Evolutionary conservation across 208 protist species (phyloP).

Genomic region (Trichomonas vaginalis): DNA sequence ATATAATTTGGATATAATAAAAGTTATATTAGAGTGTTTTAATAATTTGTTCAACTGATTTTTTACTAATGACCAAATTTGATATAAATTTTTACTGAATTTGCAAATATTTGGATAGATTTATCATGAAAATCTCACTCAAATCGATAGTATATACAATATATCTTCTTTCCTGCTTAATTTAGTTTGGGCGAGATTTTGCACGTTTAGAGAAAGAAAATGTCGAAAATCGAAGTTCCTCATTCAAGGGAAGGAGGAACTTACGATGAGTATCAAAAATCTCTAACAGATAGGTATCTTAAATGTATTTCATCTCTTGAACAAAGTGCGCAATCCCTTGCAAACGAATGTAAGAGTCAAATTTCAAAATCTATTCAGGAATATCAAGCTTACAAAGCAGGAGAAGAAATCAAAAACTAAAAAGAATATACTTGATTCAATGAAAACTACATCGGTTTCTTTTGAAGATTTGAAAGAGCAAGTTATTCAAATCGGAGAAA

Average conservation of each 20-base stretch:
- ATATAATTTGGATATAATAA: too few species aligned
- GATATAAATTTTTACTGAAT: too few species aligned
- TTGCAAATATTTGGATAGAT: too few species aligned
- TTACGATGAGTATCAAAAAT: not conserved
- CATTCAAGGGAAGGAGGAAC: not conserved
- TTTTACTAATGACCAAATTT: too few species aligned
- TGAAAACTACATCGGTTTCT: not conserved
- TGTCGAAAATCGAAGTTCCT: not conserved
- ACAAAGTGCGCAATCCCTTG: not conserved
- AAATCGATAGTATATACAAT: too few species aligned
- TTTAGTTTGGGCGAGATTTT: too few species aligned
- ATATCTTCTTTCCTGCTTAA: too few species aligned
- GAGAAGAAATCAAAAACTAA: not conserved
- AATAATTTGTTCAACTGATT: too few species aligned
- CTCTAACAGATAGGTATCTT: not conserved
- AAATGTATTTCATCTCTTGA: not conserved
- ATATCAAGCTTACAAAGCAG: not conserved
- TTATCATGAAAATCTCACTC: too few species aligned
- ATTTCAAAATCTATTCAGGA: not conserved
- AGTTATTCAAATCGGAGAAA: not conserved
- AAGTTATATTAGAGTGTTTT: too few species aligned
- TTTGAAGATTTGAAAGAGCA: slow-evolving; percentile 2
- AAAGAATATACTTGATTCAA: not conserved
- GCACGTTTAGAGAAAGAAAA: too few species aligned
- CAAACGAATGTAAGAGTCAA: not conserved